These are phyloP conservation scores for Somion occarium DNA, from an alignment of 1,284 basidiomycete genomes.

Conservation along the genomic window DNA sequence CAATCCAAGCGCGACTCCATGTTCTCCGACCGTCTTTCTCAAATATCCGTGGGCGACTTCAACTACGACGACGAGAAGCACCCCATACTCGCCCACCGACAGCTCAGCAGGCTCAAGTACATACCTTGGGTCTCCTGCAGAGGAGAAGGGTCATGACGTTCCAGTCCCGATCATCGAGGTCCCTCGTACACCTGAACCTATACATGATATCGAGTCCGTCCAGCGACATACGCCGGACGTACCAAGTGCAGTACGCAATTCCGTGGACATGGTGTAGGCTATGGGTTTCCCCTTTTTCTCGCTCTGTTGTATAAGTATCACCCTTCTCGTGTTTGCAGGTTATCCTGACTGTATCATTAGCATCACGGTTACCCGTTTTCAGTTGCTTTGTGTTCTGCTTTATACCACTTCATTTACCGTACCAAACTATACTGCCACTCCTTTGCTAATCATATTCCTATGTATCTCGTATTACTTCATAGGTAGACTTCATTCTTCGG, in stretches of 20 bases:
- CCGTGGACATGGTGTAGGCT: conserved; percentile 22
- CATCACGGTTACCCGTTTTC: conserved; percentile 8
- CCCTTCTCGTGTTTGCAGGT: background rate
- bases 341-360: conserved; percentile 17
- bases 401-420: conserved; percentile 6
- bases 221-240: conserved; percentile 2
- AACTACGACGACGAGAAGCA: conserved; percentile 12
- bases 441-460: background rate
- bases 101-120: conserved; percentile 11
- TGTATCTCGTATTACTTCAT: background rate
- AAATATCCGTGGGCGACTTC: conserved; percentile 14
- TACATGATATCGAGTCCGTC: background rate
- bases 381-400: background rate
- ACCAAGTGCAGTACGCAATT: conserved; percentile 15
- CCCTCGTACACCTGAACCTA: background rate
- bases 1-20: conserved; percentile 21
- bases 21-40: conserved; percentile 14
- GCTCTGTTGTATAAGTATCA: background rate
- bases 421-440: background rate
- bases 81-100: conserved; percentile 13
- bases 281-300: background rate
- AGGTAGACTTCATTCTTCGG: background rate
- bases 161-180: background rate
- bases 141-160: conserved; percentile 2
- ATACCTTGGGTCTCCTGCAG: conserved; percentile 9